Conservation (phyloP, 2,329 filamentous ascomycete genomes). For the Xylaria sp. region DNA sequence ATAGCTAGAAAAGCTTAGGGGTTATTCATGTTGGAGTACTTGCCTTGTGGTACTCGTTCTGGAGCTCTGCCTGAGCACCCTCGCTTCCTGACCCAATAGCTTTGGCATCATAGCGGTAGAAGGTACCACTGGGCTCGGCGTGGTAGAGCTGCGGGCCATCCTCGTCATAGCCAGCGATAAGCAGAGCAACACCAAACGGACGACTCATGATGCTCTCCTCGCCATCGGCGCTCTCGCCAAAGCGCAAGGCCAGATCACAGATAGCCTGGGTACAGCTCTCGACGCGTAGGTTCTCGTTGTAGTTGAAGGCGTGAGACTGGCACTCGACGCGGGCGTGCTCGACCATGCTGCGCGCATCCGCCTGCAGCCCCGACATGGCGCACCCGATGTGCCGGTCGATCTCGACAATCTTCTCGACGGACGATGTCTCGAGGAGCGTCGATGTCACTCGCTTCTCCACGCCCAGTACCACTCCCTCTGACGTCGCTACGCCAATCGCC, state of each 20-base stretch:
- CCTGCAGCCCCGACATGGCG: constrained; percentile 98
- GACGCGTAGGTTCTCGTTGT: constrained; percentile 91
- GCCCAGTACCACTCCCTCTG: constrained; percentile 93
- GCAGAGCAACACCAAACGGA: constrained; percentile 93
- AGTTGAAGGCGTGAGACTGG: constrained; percentile 98
- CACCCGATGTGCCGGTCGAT: constrained; percentile 99
- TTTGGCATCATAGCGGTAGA: constrained; percentile 99
- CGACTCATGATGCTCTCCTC: constrained; percentile 99
- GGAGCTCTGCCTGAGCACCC: constrained; percentile 95
- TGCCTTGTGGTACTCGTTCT: constrained; percentile 97
- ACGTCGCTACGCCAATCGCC: constrained; percentile 96
- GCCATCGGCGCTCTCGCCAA: constrained; percentile 96
- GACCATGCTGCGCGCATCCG: constrained; percentile 96
- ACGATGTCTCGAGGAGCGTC: constrained; percentile 95
- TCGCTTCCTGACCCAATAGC: constrained; percentile 97
- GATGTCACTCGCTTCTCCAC: constrained; percentile 99
- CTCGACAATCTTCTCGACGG: constrained; percentile 99
- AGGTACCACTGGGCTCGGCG: constrained; percentile 96
- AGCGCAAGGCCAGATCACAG: constrained; percentile 94
- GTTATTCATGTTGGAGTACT: constrained; percentile 26
- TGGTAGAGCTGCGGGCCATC: constrained; percentile 97
- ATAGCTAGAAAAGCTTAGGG: background rate
- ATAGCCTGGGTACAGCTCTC: constrained; percentile 99
- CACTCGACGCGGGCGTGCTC: constrained; percentile 98
- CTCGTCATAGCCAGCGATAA: constrained; percentile 98